Evolutionary conservation across 2,329 filamentous ascomycete species (phyloP).

Genomic region (Allantophomopsis lycopodina): DNA sequence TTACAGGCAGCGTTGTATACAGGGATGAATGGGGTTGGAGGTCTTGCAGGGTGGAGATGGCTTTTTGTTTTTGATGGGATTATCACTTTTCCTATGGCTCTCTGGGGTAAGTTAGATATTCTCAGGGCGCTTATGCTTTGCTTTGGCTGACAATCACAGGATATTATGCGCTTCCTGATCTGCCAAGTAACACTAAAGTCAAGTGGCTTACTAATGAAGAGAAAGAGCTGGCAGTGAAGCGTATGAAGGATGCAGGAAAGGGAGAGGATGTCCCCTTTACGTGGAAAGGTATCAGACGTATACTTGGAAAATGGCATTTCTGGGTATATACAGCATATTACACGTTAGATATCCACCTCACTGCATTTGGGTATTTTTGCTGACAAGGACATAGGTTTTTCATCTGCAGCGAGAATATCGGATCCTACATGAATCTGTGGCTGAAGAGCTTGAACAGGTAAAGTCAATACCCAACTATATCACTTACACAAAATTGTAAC

Average conservation of each 20-base stretch:
- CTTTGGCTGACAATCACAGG: conserved; percentile 1
- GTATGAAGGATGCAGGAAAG: conserved; percentile 3
- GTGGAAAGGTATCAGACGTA: conserved; percentile 12
- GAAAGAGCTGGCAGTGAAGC: conserved; percentile 7
- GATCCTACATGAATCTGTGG: conserved; percentile 14
- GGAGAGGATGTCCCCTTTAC: conserved; percentile 9
- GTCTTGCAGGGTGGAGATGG: conserved; percentile 15
- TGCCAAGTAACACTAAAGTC: conserved; percentile 4
- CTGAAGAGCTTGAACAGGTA: conserved; percentile 5
- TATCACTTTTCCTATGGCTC: conserved; percentile 13
- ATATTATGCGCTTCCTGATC: conserved; percentile 6
- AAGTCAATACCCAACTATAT: neutral
- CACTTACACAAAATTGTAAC: neutral
- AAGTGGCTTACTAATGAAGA: conserved; percentile 9
- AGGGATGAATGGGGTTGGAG: conserved; percentile 10
- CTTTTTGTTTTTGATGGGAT: conserved; percentile 15
- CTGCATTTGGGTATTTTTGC: neutral
- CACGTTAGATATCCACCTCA: conserved; percentile 6
- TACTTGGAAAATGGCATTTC: conserved; percentile 19
- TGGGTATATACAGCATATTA: conserved; percentile 18
- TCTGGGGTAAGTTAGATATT: conserved; percentile 8
- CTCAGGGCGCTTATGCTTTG: neutral
- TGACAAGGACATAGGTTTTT: conserved; percentile 9
- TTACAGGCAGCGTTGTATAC: conserved; percentile 14
- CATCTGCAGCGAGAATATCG: conserved; percentile 13